These are phyloP conservation scores for Venturia aucupariae DNA, from an alignment of 2,329 filamentous ascomycete genomes.

Conservation along the genomic window DNA sequence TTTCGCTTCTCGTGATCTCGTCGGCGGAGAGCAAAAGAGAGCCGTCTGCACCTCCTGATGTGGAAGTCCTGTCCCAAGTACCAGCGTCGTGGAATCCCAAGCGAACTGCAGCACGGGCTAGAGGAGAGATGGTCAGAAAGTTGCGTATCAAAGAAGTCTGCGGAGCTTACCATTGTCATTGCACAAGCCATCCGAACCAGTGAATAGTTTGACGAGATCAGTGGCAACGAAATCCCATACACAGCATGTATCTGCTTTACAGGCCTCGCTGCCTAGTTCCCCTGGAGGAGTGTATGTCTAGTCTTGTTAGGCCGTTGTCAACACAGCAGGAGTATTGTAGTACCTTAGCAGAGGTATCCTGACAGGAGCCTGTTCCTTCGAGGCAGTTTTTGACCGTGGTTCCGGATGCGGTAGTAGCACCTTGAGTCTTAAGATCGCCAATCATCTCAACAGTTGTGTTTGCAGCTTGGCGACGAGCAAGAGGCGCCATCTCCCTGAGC, in stretches of 20 bases:
- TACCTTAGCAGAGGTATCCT: neutral
- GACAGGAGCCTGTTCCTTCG: neutral
- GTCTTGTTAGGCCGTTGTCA: neutral
- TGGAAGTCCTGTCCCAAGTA: slow-evolving; percentile 17
- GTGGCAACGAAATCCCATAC: slow-evolving; percentile 27
- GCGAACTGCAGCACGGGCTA: slow-evolving; percentile 26
- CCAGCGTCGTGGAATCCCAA: slow-evolving; percentile 26
- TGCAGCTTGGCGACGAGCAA: neutral
- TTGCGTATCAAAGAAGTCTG: neutral
- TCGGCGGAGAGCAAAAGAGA: slow-evolving; percentile 28
- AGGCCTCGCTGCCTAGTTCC: slow-evolving; percentile 23
- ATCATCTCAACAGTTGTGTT: slow-evolving; percentile 20
- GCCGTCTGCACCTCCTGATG: slow-evolving; percentile 29
- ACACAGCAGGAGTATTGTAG: neutral
- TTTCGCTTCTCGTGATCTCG: slow-evolving; percentile 29
- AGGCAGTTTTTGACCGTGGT: slow-evolving; percentile 16
- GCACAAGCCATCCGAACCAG: slow-evolving; percentile 21
- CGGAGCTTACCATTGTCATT: slow-evolving; percentile 19
- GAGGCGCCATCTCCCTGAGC: neutral
- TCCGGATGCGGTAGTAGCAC: slow-evolving; percentile 17
- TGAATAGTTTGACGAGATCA: slow-evolving; percentile 24
- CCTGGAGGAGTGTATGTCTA: slow-evolving; percentile 16
- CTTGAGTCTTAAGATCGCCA: slow-evolving; percentile 27
- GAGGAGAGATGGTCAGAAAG: neutral
- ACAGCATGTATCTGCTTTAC: slow-evolving; percentile 27